These are phyloP conservation scores for Schrenkiella parvula DNA, from an alignment of 345 rosid genomes.

Conservation along the genomic window DNA sequence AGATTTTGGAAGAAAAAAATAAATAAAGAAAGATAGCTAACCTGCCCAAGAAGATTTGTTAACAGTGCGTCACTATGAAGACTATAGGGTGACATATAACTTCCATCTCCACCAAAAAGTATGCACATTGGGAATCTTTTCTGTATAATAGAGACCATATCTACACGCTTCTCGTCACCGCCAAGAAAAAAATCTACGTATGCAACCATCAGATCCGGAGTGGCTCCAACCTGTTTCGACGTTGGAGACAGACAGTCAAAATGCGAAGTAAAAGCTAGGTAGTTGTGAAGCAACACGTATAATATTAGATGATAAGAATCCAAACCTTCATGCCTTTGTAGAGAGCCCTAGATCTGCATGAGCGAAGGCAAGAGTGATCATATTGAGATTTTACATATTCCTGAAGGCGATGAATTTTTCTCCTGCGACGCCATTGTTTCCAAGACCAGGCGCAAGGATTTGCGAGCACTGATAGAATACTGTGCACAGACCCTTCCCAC, in stretches of 20 bases:
- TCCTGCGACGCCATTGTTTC: constrained; percentile 94
- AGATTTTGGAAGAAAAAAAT: background rate
- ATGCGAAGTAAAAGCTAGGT: background rate
- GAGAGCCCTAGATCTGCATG: constrained; percentile 96
- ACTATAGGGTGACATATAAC: constrained; percentile 95
- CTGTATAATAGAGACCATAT: constrained; percentile 80
- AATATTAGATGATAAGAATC: constrained; percentile 12
- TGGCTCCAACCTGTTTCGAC: constrained; percentile 82
- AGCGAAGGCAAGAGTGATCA: constrained; percentile 97
- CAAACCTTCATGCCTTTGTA: constrained; percentile 98
- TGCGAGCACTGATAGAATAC: constrained; percentile 86
- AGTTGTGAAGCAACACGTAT: background rate
- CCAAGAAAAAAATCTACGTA: constrained; percentile 95
- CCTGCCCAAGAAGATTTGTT: constrained; percentile 97
- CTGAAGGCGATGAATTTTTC: constrained; percentile 84
- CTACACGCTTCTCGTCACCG: constrained; percentile 96
- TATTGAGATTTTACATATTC: constrained; percentile 96
- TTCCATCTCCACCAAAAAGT: constrained; percentile 94
- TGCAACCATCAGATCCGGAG: constrained; percentile 93
- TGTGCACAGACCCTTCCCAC: constrained; percentile 99
- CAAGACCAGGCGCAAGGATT: constrained; percentile 99
- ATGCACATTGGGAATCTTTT: constrained; percentile 96
- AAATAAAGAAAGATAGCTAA: constrained; percentile 25
- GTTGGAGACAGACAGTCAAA: constrained; percentile 1
- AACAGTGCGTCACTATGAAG: constrained; percentile 73